phyloP scores from a whole-genome alignment of 2,329 filamentous ascomycete species.

The Trichoderma sp. region DNA sequence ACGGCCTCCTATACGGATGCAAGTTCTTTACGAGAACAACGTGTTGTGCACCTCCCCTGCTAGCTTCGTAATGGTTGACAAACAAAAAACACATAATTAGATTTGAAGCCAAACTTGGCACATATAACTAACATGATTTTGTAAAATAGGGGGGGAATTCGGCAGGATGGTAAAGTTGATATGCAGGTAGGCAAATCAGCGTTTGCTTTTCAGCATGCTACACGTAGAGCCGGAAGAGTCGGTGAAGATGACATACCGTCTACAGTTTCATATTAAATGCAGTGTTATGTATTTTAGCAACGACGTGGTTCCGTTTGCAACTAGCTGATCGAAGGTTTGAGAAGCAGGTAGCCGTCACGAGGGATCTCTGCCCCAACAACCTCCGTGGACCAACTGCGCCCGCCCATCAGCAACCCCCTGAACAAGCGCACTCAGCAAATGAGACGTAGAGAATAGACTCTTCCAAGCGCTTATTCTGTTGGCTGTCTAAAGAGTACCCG shows the following conservation, averaged over 20 bases:
- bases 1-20: background rate
- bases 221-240: background rate
- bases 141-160: background rate
- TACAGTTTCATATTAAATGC: background rate
- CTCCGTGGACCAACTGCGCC: background rate
- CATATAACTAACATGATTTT: background rate
- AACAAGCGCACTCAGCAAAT: background rate
- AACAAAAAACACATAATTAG: background rate
- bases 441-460: background rate
- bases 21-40: background rate
- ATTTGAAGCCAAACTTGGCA: background rate
- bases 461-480: background rate
- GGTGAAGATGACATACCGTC: background rate
- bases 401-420: background rate
- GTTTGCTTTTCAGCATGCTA: background rate
- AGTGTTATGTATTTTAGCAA: background rate
- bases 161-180: background rate
- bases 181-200: background rate
- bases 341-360: constrained; percentile 7
- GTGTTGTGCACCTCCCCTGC: background rate
- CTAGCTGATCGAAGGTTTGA: background rate
- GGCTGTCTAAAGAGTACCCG: background rate
- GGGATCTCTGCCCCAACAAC: background rate
- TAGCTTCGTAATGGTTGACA: background rate
- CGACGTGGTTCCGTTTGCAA: background rate